Evolutionary conservation across 306 rosid species (phyloP).

Genomic region (Fagus sylvatica): DNA sequence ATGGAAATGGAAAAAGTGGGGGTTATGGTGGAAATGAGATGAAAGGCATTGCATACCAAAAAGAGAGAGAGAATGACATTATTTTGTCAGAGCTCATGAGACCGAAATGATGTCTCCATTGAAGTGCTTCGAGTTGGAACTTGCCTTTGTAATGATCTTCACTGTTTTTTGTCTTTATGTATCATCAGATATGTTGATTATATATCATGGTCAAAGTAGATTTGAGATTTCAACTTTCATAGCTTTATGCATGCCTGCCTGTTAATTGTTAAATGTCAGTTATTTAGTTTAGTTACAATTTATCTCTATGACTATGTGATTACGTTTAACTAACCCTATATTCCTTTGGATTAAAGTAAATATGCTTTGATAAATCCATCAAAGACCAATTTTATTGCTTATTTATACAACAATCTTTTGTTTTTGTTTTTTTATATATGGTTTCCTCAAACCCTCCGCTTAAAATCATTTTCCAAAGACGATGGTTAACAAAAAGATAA

Average conservation of each 20-base stretch:
- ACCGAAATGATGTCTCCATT: slow-evolving; percentile 2
- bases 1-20: not conserved
- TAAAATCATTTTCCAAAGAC: too few relatives aligned
- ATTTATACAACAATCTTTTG: too few relatives aligned
- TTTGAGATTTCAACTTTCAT: slow-evolving; percentile 3
- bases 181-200: not conserved
- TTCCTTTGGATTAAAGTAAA: too few relatives aligned
- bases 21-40: not conserved
- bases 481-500: too few relatives aligned
- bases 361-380: too few relatives aligned
- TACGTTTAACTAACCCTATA: too few relatives aligned
- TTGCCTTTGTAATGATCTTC: slow-evolving; percentile 11
- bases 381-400: too few relatives aligned
- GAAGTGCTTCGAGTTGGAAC: not conserved
- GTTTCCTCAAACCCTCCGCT: too few relatives aligned
- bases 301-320: too few relatives aligned
- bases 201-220: not conserved
- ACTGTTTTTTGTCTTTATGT: not conserved
- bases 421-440: too few relatives aligned
- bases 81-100: slow-evolving; percentile 9
- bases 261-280: not conserved
- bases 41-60: not conserved
- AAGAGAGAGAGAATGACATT: not conserved
- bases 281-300: not conserved
- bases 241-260: slow-evolving; percentile 40